These are phyloP conservation scores for Brachypodium distachyon DNA, from an alignment of 202 grass and related monocot genomes.

Conservation along the genomic window DNA sequence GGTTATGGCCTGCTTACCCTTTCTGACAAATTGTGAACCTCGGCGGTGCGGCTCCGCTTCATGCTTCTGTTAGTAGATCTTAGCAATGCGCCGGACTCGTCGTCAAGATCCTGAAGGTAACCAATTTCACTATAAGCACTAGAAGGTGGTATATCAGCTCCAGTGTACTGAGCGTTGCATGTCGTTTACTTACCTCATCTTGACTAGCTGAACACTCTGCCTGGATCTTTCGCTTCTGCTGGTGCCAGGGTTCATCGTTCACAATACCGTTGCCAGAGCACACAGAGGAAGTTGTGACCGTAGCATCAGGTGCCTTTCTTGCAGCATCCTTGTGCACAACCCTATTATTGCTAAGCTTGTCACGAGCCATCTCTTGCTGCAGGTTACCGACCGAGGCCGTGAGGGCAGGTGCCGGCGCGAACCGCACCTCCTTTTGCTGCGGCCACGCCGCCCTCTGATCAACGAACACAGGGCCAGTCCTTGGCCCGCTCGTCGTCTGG, in stretches of 20 bases:
- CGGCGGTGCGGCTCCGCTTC: slow-evolving; percentile 58
- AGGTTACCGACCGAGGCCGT: neutral
- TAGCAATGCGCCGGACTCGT: slow-evolving; percentile 17
- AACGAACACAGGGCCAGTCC: neutral
- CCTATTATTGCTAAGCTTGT: neutral
- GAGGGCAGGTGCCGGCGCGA: slow-evolving; percentile 17
- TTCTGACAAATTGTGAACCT: slow-evolving; percentile 90
- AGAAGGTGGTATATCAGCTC: neutral
- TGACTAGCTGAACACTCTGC: slow-evolving; percentile 29
- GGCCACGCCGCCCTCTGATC: slow-evolving; percentile 19
- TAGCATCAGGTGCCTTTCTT: slow-evolving; percentile 20
- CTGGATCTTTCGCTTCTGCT: slow-evolving; percentile 50
- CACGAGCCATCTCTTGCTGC: slow-evolving; percentile 13
- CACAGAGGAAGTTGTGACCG: slow-evolving; percentile 28
- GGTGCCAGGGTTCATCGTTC: slow-evolving; percentile 35
- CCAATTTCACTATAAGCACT: neutral
- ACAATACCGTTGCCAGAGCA: slow-evolving; percentile 50
- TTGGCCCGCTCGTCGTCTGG: slow-evolving; percentile 1
- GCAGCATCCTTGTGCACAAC: slow-evolving; percentile 1
- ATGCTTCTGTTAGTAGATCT: slow-evolving; percentile 28
- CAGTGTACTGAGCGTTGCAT: neutral
- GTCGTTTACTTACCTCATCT: slow-evolving; percentile 48
- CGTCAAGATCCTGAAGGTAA: slow-evolving; percentile 37
- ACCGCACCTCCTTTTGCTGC: slow-evolving; percentile 7
- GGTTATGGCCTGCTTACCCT: slow-evolving; percentile 44